These are phyloP conservation scores for Lentinus tigrinus DNA, from an alignment of 768 basidiomycete genomes.

Conservation along the genomic window DNA sequence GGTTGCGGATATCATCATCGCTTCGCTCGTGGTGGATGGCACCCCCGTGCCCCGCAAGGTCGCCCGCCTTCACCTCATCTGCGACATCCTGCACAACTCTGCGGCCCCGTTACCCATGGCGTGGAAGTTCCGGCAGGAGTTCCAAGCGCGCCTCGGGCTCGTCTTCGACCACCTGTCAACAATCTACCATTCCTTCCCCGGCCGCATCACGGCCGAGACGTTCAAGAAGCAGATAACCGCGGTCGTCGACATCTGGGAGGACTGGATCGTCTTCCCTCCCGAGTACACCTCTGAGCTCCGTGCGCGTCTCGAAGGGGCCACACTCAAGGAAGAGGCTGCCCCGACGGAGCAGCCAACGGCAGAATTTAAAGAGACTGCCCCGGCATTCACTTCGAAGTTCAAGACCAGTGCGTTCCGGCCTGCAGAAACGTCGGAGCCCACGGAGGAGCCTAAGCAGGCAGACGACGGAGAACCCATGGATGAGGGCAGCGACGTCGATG, in stretches of 20 bases:
- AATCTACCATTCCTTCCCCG: conserved; percentile 94
- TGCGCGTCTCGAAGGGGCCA: conserved; percentile 66
- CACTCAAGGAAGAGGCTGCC: conserved; percentile 28
- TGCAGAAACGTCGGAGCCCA: conserved; percentile 44
- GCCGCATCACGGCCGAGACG: conserved; percentile 91
- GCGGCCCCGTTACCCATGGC: conserved; percentile 91
- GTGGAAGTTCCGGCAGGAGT: conserved; percentile 96
- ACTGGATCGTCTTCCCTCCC: conserved; percentile 95
- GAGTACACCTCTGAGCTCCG: conserved; percentile 79
- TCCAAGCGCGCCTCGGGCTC: conserved; percentile 85
- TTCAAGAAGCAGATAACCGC: conserved; percentile 91
- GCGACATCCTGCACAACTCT: conserved; percentile 97
- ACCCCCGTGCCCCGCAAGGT: conserved; percentile 98
- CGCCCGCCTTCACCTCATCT: conserved; percentile 91
- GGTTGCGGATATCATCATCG: conserved; percentile 89
- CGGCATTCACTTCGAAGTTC: conserved; percentile 56
- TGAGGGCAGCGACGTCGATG: conserved; percentile 49
- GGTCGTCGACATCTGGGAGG: conserved; percentile 95
- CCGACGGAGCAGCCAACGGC: conserved; percentile 26
- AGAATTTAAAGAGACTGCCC: conserved; percentile 31
- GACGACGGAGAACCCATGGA: conserved; percentile 44
- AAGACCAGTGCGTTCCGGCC: conserved; percentile 78
- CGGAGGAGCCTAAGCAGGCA: conserved; percentile 25
- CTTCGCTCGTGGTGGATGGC: conserved; percentile 84
- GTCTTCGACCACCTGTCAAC: conserved; percentile 95